Base-by-base conservation (phyloP, 2,329 filamentous ascomycete genomes). In the Aspergillus sp. region DNA sequence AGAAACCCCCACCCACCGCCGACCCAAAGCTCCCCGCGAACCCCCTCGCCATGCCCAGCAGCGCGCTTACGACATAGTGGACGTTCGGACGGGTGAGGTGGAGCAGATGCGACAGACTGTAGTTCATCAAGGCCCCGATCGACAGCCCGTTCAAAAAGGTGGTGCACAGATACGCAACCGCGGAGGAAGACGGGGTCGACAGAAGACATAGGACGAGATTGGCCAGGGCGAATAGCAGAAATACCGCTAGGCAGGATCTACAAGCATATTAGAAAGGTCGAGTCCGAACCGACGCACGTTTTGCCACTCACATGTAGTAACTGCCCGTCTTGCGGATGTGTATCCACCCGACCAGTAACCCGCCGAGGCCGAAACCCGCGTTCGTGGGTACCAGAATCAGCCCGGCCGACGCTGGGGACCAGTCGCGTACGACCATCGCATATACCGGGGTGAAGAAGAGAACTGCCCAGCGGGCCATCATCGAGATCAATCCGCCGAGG, bases 401-500 rank as follows among this genome's bases (percentile, higher is more conserved):
- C 3, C 90, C 91, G 2, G 89, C 87, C 1, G 83, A 76, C 1
- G 88, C 86, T 0, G 88, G 87, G 1, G 80, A 73, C 75, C 88
- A 88, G 50, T 83, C 83, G 2, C 86, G 83, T 1, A 94, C 86
- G 3, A 88, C 88, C 52, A 94, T 84, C 31, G 89, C 87, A 62
- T 90, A 92, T 41, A 91, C 84, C 0, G 91, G 90, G 0, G 87
- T 82, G 71, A 91, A 95, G 75, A 91, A 94, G 6, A 95, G 77
- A 2, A 95, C 80, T 5, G 80, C 81, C 90, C 89, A 95, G 52
- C 91, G 86, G 2, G 88, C 81, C 66, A 88, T 85, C 88, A 95
- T 93, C 67, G 91, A 81, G 17, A 87, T 85, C 0, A 92, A 79
- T 46, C 91, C 89, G 1, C 86, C 81, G 19, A 92, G 64, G 64